phyloP scores from a whole-genome alignment of 345 rosid genomes.

The Aquilaria sinensis region DNA sequence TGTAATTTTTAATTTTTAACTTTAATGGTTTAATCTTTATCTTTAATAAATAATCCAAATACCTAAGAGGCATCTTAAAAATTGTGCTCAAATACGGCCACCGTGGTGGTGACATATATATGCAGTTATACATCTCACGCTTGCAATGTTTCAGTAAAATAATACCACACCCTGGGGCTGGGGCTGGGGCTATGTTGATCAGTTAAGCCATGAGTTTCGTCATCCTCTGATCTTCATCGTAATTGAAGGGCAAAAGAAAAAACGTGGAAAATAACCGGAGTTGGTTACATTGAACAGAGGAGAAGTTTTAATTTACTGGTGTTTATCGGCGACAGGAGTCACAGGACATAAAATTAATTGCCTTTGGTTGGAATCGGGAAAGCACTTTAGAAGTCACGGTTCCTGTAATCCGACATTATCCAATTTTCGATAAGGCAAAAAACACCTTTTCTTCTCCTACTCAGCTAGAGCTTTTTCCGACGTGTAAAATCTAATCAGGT shows the following conservation, averaged over 20 bases:
- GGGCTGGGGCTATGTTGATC: too few relatives aligned
- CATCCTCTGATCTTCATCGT: too few relatives aligned
- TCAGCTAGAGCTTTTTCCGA: conserved; percentile 20
- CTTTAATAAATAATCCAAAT: too few relatives aligned
- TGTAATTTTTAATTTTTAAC: too few relatives aligned
- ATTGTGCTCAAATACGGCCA: too few relatives aligned
- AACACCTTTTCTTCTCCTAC: conserved; percentile 7
- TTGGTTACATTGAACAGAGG: not conserved
- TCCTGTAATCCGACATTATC: conserved; percentile 27
- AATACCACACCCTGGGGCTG: too few relatives aligned
- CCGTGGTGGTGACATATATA: too few relatives aligned
- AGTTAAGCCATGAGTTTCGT: too few relatives aligned
- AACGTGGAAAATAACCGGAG: not conserved
- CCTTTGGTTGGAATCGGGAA: not conserved
- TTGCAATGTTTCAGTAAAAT: too few relatives aligned
- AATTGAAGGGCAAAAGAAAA: not conserved
- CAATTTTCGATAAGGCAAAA: conserved; percentile 21
- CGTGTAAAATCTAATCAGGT: conserved; percentile 11
- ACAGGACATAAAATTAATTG: conserved; percentile 18
- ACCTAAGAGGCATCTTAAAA: too few relatives aligned
- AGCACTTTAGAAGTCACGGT: conserved; percentile 17
- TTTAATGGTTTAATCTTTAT: too few relatives aligned
- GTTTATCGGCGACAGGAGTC: conserved; percentile 2
- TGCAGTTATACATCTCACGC: too few relatives aligned
- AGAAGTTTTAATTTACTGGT: not conserved